phyloP scores from a whole-genome alignment of 2,329 filamentous ascomycete genomes.

The Elsinoe arachidis region DNA sequence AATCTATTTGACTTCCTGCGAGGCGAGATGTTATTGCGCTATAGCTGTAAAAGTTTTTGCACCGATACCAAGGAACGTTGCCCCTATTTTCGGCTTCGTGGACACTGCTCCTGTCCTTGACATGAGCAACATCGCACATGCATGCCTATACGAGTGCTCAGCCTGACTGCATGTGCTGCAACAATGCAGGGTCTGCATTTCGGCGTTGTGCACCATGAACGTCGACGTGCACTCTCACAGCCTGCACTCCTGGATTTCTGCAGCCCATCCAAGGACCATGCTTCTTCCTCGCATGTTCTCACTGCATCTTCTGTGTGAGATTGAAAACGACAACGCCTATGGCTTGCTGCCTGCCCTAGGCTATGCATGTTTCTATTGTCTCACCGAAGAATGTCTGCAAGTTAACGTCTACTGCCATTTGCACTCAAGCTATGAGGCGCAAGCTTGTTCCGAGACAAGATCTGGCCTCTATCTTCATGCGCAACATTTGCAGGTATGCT shows the following conservation, averaged over 20 bases:
- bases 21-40: not conserved
- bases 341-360: too few relatives aligned
- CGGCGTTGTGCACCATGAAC: not conserved
- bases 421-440: not conserved
- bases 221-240: not conserved
- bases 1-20: conserved; percentile 2
- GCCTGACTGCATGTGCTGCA: not conserved
- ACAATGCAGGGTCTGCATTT: not conserved
- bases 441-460: not conserved
- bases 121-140: not conserved
- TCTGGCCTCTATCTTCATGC: not conserved
- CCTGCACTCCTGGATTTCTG: not conserved
- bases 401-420: not conserved
- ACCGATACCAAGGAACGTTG: not conserved
- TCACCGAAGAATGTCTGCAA: too few relatives aligned
- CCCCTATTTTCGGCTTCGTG: not conserved
- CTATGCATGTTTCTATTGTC: too few relatives aligned
- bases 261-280: not conserved
- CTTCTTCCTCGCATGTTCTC: not conserved
- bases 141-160: conserved; percentile 6
- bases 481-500: not conserved
- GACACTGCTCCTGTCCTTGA: not conserved
- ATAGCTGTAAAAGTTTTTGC: not conserved
- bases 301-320: not conserved
- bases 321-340: too few relatives aligned